These are phyloP conservation scores for Globisporangium orthogonon DNA, from an alignment of 352 stramenopile genomes.

Conservation along the genomic window DNA sequence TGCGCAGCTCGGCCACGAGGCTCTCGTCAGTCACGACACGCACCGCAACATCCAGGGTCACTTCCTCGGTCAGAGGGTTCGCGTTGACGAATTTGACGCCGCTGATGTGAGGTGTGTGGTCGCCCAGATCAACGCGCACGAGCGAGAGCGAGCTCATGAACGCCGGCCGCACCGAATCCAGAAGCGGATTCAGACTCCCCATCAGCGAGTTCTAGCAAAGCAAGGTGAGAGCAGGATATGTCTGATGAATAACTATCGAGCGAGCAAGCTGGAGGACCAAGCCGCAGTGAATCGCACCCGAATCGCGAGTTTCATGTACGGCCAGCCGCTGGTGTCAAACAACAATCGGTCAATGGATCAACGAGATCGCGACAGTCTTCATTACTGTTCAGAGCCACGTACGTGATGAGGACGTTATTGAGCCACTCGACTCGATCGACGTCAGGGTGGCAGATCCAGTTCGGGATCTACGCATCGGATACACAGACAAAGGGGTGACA, in stretches of 20 bases:
- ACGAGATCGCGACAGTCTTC: not conserved
- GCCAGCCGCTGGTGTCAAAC: slow-evolving; percentile 39
- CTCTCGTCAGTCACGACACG: slow-evolving; percentile 54
- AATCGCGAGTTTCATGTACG: slow-evolving; percentile 71
- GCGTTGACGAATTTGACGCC: slow-evolving; percentile 68
- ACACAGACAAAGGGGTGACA: not conserved
- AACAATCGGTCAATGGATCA: not conserved
- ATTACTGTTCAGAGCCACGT: slow-evolving; percentile 2
- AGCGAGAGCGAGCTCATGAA: slow-evolving; percentile 68
- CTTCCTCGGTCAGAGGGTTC: slow-evolving; percentile 47
- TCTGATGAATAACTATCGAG: not conserved
- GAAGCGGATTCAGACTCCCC: slow-evolving; percentile 47
- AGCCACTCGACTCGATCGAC: slow-evolving; percentile 74
- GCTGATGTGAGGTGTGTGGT: slow-evolving; percentile 45
- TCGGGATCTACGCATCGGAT: slow-evolving; percentile 26
- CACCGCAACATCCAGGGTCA: slow-evolving; percentile 67
- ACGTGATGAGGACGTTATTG: slow-evolving; percentile 61
- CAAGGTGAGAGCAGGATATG: not conserved
- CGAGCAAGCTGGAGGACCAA: not conserved
- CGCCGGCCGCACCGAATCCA: slow-evolving; percentile 49
- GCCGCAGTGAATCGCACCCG: slow-evolving; percentile 19
- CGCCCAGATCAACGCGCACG: slow-evolving; percentile 50
- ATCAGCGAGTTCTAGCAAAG: slow-evolving; percentile 51
- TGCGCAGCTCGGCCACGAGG: slow-evolving; percentile 54
- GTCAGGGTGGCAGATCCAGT: slow-evolving; percentile 52